Evolutionary conservation across 495 filamentous ascomycete species (phyloP).

Genomic region (Penicillium atrosanguineum): DNA sequence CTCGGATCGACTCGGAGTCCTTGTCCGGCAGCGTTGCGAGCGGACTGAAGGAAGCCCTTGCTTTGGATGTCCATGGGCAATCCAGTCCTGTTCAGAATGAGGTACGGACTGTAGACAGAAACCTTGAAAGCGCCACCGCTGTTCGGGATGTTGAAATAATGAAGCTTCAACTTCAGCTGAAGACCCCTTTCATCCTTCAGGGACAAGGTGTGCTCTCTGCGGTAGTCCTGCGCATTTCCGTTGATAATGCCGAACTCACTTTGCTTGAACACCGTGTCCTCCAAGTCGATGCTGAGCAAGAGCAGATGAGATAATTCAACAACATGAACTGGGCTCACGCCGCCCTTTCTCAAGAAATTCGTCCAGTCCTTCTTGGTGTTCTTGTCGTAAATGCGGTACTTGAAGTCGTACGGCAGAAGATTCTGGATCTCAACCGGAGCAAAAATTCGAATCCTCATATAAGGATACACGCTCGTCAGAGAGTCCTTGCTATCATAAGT

Average conservation of each 20-base stretch:
- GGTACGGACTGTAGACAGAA: slow-evolving; percentile 87
- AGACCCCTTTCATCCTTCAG: slow-evolving; percentile 82
- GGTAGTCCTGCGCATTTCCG: slow-evolving; percentile 82
- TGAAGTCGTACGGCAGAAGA: slow-evolving; percentile 94
- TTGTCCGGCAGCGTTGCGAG: slow-evolving; percentile 79
- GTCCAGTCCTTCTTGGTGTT: slow-evolving; percentile 98
- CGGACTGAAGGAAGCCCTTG: slow-evolving; percentile 79
- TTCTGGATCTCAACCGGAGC: slow-evolving; percentile 95
- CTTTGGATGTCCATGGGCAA: slow-evolving; percentile 83
- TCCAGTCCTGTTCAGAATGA: slow-evolving; percentile 93
- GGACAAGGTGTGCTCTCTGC: slow-evolving; percentile 72
- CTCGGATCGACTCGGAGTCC: slow-evolving; percentile 53
- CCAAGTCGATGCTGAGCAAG: slow-evolving; percentile 88
- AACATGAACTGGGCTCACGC: slow-evolving; percentile 94
- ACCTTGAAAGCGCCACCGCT: slow-evolving; percentile 96
- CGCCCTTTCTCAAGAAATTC: slow-evolving; percentile 93
- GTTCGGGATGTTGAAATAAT: slow-evolving; percentile 89
- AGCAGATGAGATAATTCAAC: slow-evolving; percentile 93
- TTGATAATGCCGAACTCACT: slow-evolving; percentile 98
- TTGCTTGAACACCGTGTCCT: slow-evolving; percentile 89
- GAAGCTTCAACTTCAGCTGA: slow-evolving; percentile 75
- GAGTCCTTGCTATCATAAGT: slow-evolving; percentile 78
- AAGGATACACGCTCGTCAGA: slow-evolving; percentile 78
- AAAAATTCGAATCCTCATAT: slow-evolving; percentile 87
- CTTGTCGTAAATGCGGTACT: slow-evolving; percentile 97